phyloP scores from a whole-genome alignment of 148 eudicot species.

The Fagopyrum homotropicum region DNA sequence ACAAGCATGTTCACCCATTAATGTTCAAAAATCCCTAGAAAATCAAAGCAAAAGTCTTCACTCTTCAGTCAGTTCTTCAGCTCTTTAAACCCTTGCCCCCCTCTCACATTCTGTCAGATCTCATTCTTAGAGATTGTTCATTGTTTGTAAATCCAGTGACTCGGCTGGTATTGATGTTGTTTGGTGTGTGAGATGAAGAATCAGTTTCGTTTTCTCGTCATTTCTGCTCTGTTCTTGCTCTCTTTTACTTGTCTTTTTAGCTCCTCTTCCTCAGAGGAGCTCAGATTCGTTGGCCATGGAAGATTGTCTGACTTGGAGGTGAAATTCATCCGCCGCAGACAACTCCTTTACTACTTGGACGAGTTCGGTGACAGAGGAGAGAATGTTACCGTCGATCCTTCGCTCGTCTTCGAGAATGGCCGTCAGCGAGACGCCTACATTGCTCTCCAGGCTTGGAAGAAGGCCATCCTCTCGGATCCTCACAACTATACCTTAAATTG shows the following conservation, averaged over 20 bases:
- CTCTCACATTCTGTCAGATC: too few relatives aligned
- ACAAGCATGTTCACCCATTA: too few relatives aligned
- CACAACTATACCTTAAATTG: constrained; percentile 49
- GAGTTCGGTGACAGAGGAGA: constrained; percentile 76
- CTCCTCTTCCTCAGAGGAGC: neutral
- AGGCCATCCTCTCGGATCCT: constrained; percentile 83
- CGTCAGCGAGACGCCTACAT: constrained; percentile 66
- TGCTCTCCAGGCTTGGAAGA: constrained; percentile 80
- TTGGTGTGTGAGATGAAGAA: constrained; percentile 48
- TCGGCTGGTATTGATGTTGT: constrained; percentile 10
- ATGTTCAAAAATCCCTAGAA: too few relatives aligned
- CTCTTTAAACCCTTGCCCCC: too few relatives aligned
- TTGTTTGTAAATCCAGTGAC: too few relatives aligned
- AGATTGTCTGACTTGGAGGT: constrained; percentile 38
- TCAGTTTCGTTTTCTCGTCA: constrained; percentile 12
- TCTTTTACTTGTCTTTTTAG: neutral
- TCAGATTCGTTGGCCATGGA: constrained; percentile 20
- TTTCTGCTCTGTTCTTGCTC: neutral
- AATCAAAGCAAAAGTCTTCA: too few relatives aligned
- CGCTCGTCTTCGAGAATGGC: constrained; percentile 38
- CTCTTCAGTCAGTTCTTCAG: too few relatives aligned
- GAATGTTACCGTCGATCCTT: constrained; percentile 36
- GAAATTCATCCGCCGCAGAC: constrained; percentile 44
- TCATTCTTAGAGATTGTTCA: too few relatives aligned
- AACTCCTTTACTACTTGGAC: constrained; percentile 60